Conservation (phyloP, 768 basidiomycete species). For the Phaffia australis region DNA sequence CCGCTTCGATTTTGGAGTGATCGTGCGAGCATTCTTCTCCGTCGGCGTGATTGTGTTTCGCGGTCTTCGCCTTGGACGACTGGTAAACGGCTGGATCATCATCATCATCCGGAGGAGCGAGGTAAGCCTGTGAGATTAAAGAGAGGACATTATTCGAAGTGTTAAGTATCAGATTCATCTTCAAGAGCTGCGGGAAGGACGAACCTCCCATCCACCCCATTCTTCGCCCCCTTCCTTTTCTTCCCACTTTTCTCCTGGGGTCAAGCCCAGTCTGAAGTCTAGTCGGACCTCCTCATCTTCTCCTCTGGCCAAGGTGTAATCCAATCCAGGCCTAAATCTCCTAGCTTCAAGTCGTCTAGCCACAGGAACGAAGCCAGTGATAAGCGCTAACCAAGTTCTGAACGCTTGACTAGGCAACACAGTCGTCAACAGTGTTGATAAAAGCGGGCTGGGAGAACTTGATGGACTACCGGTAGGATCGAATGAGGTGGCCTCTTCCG, state of each 20-base stretch:
- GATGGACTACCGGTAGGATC: background rate
- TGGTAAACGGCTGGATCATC: constrained; percentile 94
- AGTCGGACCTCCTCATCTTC: constrained; percentile 54
- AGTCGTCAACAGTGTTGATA: constrained; percentile 5
- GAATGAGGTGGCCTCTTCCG: background rate
- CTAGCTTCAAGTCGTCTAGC: constrained; percentile 66
- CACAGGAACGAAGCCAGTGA: constrained; percentile 62
- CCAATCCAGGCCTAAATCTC: constrained; percentile 80
- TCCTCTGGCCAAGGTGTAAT: constrained; percentile 76
- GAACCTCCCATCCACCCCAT: constrained; percentile 91
- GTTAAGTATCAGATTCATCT: background rate
- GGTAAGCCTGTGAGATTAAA: constrained; percentile 57
- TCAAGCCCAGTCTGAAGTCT: constrained; percentile 77
- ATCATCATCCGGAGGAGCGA: constrained; percentile 86
- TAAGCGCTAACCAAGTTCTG: constrained; percentile 55
- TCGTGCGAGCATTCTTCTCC: background rate
- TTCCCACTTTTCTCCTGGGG: constrained; percentile 46
- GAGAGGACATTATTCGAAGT: background rate
- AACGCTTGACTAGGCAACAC: constrained; percentile 30
- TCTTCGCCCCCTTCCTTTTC: constrained; percentile 41
- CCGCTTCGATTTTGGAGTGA: constrained; percentile 27
- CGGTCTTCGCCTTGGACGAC: constrained; percentile 42
- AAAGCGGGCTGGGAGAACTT: background rate
- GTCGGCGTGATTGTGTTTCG: background rate
- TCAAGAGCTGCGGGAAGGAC: constrained; percentile 30